Conservation (phyloP, 2,329 filamentous ascomycete genomes). For the Aspergillus carbonarius region DNA sequence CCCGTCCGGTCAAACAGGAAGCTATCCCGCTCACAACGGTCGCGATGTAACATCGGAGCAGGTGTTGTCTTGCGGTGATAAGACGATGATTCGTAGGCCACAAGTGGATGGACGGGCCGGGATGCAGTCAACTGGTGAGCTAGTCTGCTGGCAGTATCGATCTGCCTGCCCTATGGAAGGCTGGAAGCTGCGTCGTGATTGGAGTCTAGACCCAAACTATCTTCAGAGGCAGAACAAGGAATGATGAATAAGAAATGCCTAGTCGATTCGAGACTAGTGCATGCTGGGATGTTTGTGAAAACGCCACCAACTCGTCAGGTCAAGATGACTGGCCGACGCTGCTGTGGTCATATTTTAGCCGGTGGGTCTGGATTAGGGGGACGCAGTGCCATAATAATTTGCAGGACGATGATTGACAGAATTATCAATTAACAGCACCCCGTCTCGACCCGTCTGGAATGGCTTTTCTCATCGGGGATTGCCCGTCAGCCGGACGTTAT, state of each 20-base stretch:
- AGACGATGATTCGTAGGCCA: not conserved
- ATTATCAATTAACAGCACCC: not conserved
- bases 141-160: not conserved
- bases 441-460: not conserved
- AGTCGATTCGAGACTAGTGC: not conserved
- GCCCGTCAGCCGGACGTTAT: not conserved
- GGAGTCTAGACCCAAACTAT: not conserved
- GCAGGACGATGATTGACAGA: not conserved
- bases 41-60: not conserved
- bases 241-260: not conserved
- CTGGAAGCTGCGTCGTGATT: not conserved
- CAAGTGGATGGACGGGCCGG: not conserved
- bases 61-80: not conserved
- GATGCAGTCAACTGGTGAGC: not conserved
- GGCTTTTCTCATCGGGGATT: not conserved
- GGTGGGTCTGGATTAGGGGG: not conserved
- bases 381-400: not conserved
- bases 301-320: constrained; percentile 4
- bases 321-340: not conserved
- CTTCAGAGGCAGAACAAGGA: not conserved
- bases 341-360: constrained; percentile 4
- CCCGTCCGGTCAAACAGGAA: not conserved
- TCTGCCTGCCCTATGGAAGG: not conserved
- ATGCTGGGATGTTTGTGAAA: not conserved
- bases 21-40: not conserved